A percentile compares a stretch with the other conserved stretches of the same genome.
These are phyloP conservation scores for Chromosphaera perkinsii DNA, from an alignment of 208 protist genomes.

Conservation along the genomic window DNA sequence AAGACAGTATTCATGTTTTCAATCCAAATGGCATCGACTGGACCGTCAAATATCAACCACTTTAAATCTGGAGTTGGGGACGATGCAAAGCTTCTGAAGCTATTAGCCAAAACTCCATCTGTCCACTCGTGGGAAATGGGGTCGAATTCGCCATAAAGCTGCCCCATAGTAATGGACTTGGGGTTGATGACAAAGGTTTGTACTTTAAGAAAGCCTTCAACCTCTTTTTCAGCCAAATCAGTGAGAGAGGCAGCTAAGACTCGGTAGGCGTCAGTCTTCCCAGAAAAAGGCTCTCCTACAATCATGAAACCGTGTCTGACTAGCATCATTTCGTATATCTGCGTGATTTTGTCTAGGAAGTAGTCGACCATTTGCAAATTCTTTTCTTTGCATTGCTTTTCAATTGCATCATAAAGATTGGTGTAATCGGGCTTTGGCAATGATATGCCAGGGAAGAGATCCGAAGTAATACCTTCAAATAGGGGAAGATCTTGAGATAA, in stretches of 20 bases:
- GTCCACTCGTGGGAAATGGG: slow-evolving; percentile 90
- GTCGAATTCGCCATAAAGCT: slow-evolving; percentile 91
- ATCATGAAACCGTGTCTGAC: slow-evolving; percentile 67
- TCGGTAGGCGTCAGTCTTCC: slow-evolving; percentile 41
- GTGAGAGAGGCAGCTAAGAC: slow-evolving; percentile 29
- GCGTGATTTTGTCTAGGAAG: slow-evolving; percentile 35
- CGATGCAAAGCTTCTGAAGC: too few relatives aligned
- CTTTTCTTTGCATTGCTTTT: too few relatives aligned
- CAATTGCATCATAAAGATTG: too few relatives aligned
- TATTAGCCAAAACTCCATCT: too few relatives aligned
- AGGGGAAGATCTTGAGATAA: slow-evolving; percentile 51
- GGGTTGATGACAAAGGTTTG: slow-evolving; percentile 76
- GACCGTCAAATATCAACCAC: too few relatives aligned
- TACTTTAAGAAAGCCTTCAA: slow-evolving; percentile 24
- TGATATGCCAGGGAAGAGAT: slow-evolving; percentile 52
- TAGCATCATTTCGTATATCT: slow-evolving; percentile 54
- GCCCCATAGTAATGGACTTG: slow-evolving; percentile 89
- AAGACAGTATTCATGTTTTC: too few relatives aligned
- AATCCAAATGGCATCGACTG: too few relatives aligned
- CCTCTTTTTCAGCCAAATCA: background rate
- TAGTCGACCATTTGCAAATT: too few relatives aligned
- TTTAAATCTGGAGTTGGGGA: too few relatives aligned
- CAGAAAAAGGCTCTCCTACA: slow-evolving; percentile 48
- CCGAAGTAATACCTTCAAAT: slow-evolving; percentile 55
- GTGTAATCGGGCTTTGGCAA: too few relatives aligned